phyloP scores from a whole-genome alignment of 2,329 filamentous ascomycete genomes.

The Cytospora schulzeri region DNA sequence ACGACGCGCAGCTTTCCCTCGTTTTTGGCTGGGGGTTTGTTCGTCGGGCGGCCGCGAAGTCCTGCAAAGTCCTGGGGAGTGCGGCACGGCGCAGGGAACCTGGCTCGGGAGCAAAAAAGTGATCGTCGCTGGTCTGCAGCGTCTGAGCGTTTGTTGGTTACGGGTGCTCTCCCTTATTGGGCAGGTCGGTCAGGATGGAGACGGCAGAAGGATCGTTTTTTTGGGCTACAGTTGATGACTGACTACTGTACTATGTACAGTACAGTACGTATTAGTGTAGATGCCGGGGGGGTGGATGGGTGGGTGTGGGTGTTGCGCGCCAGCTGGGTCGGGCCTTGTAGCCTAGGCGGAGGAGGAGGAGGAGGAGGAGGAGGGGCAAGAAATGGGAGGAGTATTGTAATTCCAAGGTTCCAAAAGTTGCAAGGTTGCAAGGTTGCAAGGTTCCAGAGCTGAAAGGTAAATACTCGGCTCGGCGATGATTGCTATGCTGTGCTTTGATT shows the following conservation, averaged over 20 bases:
- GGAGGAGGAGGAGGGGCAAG: background rate
- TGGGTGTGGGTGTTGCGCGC: background rate
- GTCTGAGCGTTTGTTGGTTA: background rate
- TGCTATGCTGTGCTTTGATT: too few relatives aligned
- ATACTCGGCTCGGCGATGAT: background rate
- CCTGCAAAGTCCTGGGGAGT: slow-evolving; percentile 13
- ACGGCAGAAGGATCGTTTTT: background rate
- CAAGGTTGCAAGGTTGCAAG: too few relatives aligned
- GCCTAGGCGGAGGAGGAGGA: background rate
- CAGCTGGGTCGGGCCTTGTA: background rate
- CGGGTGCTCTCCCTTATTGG: slow-evolving; percentile 2
- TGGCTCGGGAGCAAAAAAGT: slow-evolving; percentile 3
- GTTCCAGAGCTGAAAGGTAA: background rate
- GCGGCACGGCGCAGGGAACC: slow-evolving; percentile 17
- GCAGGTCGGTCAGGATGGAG: background rate
- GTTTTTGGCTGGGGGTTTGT: background rate
- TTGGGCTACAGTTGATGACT: background rate
- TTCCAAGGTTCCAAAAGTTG: background rate
- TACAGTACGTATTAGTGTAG: background rate
- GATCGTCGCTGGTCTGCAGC: slow-evolving; percentile 6
- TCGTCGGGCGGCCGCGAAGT: slow-evolving; percentile 20
- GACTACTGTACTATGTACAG: background rate
- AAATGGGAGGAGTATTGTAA: background rate
- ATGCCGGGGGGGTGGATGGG: background rate
- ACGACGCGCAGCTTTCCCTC: slow-evolving; percentile 18